These are phyloP conservation scores for Apiosordaria backusii DNA, from an alignment of 495 filamentous ascomycete species.

Conservation along the genomic window DNA sequence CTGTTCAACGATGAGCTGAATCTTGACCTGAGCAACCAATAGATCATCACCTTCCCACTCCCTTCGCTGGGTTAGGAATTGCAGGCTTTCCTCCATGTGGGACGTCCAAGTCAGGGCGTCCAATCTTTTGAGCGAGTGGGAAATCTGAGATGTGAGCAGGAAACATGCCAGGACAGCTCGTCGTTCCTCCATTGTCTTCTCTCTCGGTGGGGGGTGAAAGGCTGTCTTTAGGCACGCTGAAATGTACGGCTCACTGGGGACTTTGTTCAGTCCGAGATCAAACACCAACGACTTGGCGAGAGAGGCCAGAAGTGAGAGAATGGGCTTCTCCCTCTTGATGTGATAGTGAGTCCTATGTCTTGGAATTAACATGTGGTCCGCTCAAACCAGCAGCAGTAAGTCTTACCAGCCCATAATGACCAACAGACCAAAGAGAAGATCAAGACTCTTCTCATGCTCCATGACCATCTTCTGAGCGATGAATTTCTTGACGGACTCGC, in stretches of 20 bases:
- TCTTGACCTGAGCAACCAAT: conserved; percentile 44
- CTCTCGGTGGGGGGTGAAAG: conserved; percentile 16
- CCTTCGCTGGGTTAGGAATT: conserved; percentile 39
- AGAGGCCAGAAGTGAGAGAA: conserved; percentile 43
- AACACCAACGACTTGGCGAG: conserved; percentile 51
- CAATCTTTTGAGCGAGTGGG: conserved; percentile 40
- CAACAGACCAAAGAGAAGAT: conserved; percentile 55
- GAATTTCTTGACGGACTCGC: conserved; percentile 36
- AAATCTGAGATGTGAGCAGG: conserved; percentile 47
- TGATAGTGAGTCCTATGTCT: conserved; percentile 13
- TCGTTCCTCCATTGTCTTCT: conserved; percentile 50
- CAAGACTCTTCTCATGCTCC: conserved; percentile 49
- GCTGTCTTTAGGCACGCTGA: conserved; percentile 14
- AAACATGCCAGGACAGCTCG: conserved; percentile 54
- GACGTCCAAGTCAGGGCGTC: conserved; percentile 49
- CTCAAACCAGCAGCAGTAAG: neutral
- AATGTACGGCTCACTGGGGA: conserved; percentile 29
- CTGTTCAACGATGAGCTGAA: conserved; percentile 34
- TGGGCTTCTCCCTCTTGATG: conserved; percentile 32
- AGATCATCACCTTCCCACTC: conserved; percentile 51
- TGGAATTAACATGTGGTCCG: neutral
- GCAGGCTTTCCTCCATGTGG: conserved; percentile 52
- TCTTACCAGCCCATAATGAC: conserved; percentile 46
- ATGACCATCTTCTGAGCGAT: conserved; percentile 48
- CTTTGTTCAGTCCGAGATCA: conserved; percentile 55